These are phyloP conservation scores for Teratosphaeriaceae sp. DNA, from an alignment of 2,329 filamentous ascomycete species.

Conservation along the genomic window DNA sequence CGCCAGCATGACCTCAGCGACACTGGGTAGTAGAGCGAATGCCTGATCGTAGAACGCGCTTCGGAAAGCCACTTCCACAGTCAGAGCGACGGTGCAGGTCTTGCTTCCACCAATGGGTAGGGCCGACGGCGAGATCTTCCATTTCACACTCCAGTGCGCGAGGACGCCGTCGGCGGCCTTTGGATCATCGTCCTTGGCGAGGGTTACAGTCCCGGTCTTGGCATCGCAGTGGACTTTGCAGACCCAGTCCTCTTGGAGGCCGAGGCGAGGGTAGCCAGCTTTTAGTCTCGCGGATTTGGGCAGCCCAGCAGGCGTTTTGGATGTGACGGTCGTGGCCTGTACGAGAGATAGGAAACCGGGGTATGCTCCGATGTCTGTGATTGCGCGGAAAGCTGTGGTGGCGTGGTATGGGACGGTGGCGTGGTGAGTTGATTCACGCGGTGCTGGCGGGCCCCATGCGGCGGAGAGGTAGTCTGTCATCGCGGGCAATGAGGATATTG, in stretches of 20 bases:
- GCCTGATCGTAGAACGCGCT: conserved; percentile 2
- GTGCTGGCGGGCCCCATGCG: not conserved
- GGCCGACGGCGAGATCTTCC: conserved; percentile 2
- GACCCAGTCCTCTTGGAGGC: conserved; percentile 2
- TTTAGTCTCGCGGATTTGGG: conserved; percentile 1
- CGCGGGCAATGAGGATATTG: not conserved
- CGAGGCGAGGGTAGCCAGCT: conserved; percentile 3
- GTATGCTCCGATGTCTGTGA: not conserved
- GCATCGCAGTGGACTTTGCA: not conserved
- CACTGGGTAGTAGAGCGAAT: conserved; percentile 1
- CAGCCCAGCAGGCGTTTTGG: not conserved
- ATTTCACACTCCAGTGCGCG: not conserved
- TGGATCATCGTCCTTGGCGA: not conserved
- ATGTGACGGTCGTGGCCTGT: not conserved
- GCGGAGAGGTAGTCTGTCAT: not conserved
- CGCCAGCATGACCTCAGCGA: not conserved
- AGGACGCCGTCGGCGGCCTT: not conserved
- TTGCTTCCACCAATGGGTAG: not conserved
- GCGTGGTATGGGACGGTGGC: conserved; percentile 1
- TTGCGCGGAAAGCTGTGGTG: not conserved
- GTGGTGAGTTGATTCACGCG: not conserved
- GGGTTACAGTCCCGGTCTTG: not conserved
- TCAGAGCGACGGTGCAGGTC: not conserved
- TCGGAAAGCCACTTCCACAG: not conserved
- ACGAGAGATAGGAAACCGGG: not conserved